Conservation (phyloP, 2,329 filamentous ascomycete genomes). For the Talaromyces sp. region DNA sequence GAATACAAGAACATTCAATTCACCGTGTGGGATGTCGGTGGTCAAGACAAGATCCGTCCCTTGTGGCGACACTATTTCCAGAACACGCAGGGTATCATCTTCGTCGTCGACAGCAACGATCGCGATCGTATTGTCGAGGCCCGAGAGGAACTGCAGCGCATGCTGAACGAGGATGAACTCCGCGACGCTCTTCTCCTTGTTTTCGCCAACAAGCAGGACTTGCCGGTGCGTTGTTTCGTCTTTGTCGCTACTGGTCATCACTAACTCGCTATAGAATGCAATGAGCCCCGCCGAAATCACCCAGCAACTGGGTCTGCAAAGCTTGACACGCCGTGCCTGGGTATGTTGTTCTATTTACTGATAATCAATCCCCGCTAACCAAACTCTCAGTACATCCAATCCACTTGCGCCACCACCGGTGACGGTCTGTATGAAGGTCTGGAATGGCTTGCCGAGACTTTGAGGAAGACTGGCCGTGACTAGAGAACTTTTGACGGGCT, state of each 20-base stretch:
- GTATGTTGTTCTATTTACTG: conserved; percentile 54
- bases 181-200: conserved; percentile 93
- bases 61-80: conserved; percentile 99
- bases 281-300: conserved; percentile 99
- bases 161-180: conserved; percentile 98
- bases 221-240: conserved; percentile 64
- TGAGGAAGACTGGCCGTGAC: conserved; percentile 61
- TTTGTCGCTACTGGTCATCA: conserved; percentile 3
- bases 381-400: conserved; percentile 82
- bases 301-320: conserved; percentile 99
- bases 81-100: conserved; percentile 99
- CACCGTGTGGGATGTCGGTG: conserved; percentile 99
- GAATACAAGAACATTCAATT: conserved; percentile 99
- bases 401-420: conserved; percentile 96
- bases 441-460: conserved; percentile 80
- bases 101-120: conserved; percentile 99
- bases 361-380: conserved; percentile 10
- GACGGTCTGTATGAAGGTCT: conserved; percentile 99
- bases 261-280: conserved; percentile 64
- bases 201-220: conserved; percentile 99
- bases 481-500: conserved; percentile 23
- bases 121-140: conserved; percentile 96
- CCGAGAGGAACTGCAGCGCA: conserved; percentile 91
- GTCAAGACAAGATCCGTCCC: conserved; percentile 99
- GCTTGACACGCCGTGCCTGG: conserved; percentile 96